These are phyloP conservation scores for Vitis labrusca DNA, from an alignment of 164 flowering plant genomes.

Conservation along the genomic window DNA sequence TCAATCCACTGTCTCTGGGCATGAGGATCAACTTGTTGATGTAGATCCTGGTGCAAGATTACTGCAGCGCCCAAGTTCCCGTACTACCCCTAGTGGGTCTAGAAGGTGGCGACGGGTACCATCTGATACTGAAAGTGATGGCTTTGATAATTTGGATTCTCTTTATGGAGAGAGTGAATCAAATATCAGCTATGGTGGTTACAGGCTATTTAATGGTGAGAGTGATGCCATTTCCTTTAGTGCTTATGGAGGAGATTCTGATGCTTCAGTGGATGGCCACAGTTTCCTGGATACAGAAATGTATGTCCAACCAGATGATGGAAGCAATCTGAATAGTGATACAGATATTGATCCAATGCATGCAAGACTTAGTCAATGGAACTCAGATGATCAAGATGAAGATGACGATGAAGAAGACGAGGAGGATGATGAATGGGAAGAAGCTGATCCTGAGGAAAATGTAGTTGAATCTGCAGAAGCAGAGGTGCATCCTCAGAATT, in stretches of 20 bases:
- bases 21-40: slow-evolving; percentile 36
- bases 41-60: slow-evolving; percentile 31
- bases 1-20: slow-evolving; percentile 31
- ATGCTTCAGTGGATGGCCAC: slow-evolving; percentile 64
- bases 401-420: slow-evolving; percentile 30
- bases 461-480: slow-evolving; percentile 21
- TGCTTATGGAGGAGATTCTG: slow-evolving; percentile 72
- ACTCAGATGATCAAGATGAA: slow-evolving; percentile 51
- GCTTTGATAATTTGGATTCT: slow-evolving; percentile 57
- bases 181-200: slow-evolving; percentile 55
- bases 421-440: slow-evolving; percentile 45
- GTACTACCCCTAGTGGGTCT: slow-evolving; percentile 67
- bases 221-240: slow-evolving; percentile 65
- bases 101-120: slow-evolving; percentile 62
- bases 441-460: slow-evolving; percentile 40
- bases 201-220: slow-evolving; percentile 51
- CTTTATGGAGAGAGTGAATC: slow-evolving; percentile 74
- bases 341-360: slow-evolving; percentile 96
- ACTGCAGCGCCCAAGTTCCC: slow-evolving; percentile 44
- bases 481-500: slow-evolving; percentile 19
- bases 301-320: slow-evolving; percentile 44
- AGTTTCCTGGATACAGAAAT: slow-evolving; percentile 50
- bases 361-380: slow-evolving; percentile 67
- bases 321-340: slow-evolving; percentile 53
- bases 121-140: slow-evolving; percentile 83